Conservation (phyloP, 352 stramenopile species). For the Pythium insidiosum region DNA sequence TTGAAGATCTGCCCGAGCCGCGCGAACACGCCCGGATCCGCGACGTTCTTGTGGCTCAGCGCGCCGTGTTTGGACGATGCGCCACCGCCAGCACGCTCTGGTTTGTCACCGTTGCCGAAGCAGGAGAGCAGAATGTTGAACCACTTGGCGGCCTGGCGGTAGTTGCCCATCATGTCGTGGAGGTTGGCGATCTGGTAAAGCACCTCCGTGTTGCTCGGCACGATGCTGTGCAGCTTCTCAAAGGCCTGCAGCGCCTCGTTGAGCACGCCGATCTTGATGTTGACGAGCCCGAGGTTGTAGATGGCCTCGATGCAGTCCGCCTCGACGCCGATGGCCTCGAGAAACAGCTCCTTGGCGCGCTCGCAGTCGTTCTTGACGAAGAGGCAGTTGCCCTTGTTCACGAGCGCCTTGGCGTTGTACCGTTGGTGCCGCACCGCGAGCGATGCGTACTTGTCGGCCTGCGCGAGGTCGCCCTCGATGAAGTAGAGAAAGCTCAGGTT, state of each 20-base stretch:
- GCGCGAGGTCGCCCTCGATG: conserved; percentile 87
- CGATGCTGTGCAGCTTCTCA: conserved; percentile 95
- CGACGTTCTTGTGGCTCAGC: conserved; percentile 49
- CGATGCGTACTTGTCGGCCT: conserved; percentile 89
- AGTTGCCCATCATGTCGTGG: conserved; percentile 90
- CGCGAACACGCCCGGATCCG: conserved; percentile 71
- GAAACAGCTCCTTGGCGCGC: conserved; percentile 92
- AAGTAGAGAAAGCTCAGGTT: conserved; percentile 98
- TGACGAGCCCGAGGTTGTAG: conserved; percentile 93
- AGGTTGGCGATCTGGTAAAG: conserved; percentile 95
- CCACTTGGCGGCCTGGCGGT: conserved; percentile 88
- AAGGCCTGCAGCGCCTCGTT: conserved; percentile 93
- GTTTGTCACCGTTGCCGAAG: conserved; percentile 76
- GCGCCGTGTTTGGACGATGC: no score
- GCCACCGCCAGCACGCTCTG: no score
- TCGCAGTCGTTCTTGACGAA: conserved; percentile 92
- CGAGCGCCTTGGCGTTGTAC: conserved; percentile 95
- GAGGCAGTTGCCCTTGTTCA: conserved; percentile 97
- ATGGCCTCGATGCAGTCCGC: conserved; percentile 94
- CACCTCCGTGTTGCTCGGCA: conserved; percentile 88
- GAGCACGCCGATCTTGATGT: conserved; percentile 84
- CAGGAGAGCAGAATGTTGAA: conserved; percentile 92
- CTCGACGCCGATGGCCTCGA: conserved; percentile 93
- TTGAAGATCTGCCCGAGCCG: conserved; percentile 92
- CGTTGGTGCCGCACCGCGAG: conserved; percentile 90